Evolutionary conservation across 257 asterid genomes (phyloP).

Genomic region (Ehretia macrophylla): DNA sequence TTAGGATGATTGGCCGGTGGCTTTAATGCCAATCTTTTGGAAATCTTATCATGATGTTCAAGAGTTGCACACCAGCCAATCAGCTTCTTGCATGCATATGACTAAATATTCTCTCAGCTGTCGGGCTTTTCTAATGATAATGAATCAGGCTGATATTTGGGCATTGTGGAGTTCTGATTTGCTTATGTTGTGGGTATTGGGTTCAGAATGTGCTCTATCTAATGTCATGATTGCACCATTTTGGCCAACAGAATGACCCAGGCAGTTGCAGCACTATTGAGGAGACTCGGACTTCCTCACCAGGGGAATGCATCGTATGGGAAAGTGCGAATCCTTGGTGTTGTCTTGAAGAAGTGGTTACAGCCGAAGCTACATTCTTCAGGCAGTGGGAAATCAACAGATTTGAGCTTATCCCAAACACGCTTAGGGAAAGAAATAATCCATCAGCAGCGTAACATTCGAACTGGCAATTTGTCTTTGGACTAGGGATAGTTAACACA

Average conservation of each 20-base stretch:
- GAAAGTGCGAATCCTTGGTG: constrained; percentile 75
- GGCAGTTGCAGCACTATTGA: constrained; percentile 66
- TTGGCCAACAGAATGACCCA: constrained; percentile 69
- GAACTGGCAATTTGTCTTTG: constrained; percentile 64
- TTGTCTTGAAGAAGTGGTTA: constrained; percentile 70
- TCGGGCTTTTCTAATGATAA: too few species aligned
- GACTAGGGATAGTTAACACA: constrained; percentile 22
- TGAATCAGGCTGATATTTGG: too few species aligned
- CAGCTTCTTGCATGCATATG: too few species aligned
- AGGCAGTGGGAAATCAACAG: constrained; percentile 36
- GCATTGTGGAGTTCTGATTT: not conserved
- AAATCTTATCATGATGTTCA: too few species aligned
- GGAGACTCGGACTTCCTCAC: constrained; percentile 79
- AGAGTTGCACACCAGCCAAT: too few species aligned
- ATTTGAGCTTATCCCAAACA: constrained; percentile 37
- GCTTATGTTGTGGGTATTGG: not conserved
- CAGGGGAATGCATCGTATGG: constrained; percentile 82
- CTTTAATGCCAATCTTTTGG: too few species aligned
- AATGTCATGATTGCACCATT: constrained; percentile 13
- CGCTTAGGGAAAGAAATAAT: constrained; percentile 65
- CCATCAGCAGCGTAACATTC: constrained; percentile 69
- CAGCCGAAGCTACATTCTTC: constrained; percentile 67
- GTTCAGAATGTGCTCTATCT: not conserved
- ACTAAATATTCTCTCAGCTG: too few species aligned
- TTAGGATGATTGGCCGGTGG: too few species aligned